These are phyloP conservation scores for Candida anglica DNA, from an alignment of 805 yeast species.

Conservation along the genomic window DNA sequence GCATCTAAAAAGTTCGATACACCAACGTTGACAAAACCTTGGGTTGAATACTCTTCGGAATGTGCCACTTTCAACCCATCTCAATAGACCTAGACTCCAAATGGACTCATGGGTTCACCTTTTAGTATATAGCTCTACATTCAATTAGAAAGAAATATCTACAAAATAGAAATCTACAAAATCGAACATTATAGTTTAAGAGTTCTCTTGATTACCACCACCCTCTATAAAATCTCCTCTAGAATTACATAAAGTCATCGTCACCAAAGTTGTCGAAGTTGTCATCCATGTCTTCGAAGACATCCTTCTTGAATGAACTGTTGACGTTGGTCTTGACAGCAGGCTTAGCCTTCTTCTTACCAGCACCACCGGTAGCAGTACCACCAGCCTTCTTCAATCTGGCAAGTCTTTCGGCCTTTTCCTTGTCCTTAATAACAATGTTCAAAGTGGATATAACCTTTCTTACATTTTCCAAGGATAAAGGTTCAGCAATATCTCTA, in stretches of 20 bases:
- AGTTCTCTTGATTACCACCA: too few species aligned
- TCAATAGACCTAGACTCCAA: too few species aligned
- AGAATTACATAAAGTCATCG: slow-evolving; percentile 72
- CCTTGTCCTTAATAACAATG: slow-evolving; percentile 79
- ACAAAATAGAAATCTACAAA: too few species aligned
- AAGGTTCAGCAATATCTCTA: slow-evolving; percentile 79
- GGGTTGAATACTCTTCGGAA: slow-evolving; percentile 1
- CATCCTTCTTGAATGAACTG: slow-evolving; percentile 58
- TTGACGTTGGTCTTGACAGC: slow-evolving; percentile 57
- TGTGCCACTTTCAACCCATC: too few species aligned
- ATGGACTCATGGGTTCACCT: too few species aligned
- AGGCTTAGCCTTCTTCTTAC: slow-evolving; percentile 90
- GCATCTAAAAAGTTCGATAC: slow-evolving; percentile 3
- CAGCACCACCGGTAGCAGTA: slow-evolving; percentile 88
- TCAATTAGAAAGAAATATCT: too few species aligned
- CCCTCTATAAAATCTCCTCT: too few species aligned
- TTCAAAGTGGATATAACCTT: slow-evolving; percentile 83
- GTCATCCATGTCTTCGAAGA: slow-evolving; percentile 48
- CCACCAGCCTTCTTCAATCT: slow-evolving; percentile 80
- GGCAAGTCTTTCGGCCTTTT: slow-evolving; percentile 83
- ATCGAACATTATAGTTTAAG: too few species aligned
- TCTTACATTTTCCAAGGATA: slow-evolving; percentile 75
- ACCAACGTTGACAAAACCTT: slow-evolving; percentile 4
- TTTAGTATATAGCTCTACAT: too few species aligned
- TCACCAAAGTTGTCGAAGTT: slow-evolving; percentile 58